Evolutionary conservation across 177 flowering plant species (phyloP), one percentile per base, ranked within the genome.

Genomic region (Tripterygium wilfordii): DNA sequence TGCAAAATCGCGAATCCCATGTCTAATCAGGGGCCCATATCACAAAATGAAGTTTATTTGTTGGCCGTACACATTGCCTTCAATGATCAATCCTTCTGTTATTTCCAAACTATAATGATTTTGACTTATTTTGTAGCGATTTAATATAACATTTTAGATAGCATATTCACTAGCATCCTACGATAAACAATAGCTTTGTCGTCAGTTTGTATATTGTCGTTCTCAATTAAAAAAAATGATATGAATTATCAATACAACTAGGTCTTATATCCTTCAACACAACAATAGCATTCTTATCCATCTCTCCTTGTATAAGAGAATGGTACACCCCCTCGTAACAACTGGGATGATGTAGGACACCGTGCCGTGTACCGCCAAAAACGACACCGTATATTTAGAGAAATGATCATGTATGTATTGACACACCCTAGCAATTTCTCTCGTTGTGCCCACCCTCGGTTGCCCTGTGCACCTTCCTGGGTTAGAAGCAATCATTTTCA

Each of bases 371-470:
- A 36, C 79, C 0, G 95, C 82, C 49, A 92, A 48, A 51, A 88
- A 88, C 45, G 98, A 96, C 19, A 55, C 71, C 50, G 77, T 82
- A 14, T 88, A 96, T 37, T 58, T 63, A 3, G 65, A 36, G 77
- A 88, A 82, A 48, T 80, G 83, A 26, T 66, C 66, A 69, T 86
- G 96, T 28, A 86, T 67, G 64, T 83, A 74, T 49, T 79, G 78
- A 36, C 75, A 57, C 49, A 78, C 71, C 63, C 96, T 63, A 2
- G 67, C 62, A 2, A 88, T 24, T 60, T 92, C 98, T 57, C 98
- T 72, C 96, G 84, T 92, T 6, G 96, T 86, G 28, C 98, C 98
- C 50, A 92, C 94, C 37, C 98, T 67, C 0, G 96, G 96, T 31
- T 36, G 48, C 6, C 96, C 98, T 2, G 83, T 77, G 63, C 89